Conservation (phyloP, 2,329 filamentous ascomycete genomes). For the Monosporascus sp. region DNA sequence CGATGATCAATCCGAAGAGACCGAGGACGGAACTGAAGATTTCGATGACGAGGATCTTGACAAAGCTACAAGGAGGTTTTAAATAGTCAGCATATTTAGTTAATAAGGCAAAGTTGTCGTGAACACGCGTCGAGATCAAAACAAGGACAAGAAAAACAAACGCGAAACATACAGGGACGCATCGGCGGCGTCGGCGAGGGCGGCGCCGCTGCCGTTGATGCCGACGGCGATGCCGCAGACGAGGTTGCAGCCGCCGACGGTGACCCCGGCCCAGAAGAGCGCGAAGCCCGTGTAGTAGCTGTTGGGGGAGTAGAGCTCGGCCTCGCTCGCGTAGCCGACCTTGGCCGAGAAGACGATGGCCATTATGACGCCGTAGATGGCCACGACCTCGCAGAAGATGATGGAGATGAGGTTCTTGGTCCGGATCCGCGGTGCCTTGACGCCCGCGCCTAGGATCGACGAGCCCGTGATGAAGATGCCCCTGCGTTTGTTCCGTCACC, state of each 20-base stretch:
- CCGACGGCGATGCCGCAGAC: constrained; percentile 95
- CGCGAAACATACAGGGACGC: constrained; percentile 66
- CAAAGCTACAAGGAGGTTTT: constrained; percentile 59
- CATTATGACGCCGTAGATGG: constrained; percentile 99
- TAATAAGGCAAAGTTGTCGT: background rate
- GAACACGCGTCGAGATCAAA: background rate
- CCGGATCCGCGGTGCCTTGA: constrained; percentile 93
- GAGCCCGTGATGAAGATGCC: constrained; percentile 98
- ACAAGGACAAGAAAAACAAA: constrained; percentile 5
- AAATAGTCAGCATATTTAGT: constrained; percentile 15
- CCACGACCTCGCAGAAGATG: constrained; percentile 99
- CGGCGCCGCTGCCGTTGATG: constrained; percentile 96
- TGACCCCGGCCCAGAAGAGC: constrained; percentile 91
- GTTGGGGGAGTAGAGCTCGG: constrained; percentile 64
- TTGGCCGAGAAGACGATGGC: constrained; percentile 96
- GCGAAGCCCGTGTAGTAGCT: constrained; percentile 95
- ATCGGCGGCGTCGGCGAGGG: constrained; percentile 92
- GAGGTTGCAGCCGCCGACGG: constrained; percentile 92
- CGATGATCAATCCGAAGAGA: constrained; percentile 93
- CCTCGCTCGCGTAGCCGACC: constrained; percentile 60
- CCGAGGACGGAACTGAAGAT: constrained; percentile 98
- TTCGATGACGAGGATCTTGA: constrained; percentile 98
- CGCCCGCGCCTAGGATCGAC: constrained; percentile 93
- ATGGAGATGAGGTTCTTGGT: constrained; percentile 99
- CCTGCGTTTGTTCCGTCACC: constrained; percentile 48